Evolutionary conservation across 805 yeast genomes (phyloP).

Genomic region (Isabelozyma heimii): DNA sequence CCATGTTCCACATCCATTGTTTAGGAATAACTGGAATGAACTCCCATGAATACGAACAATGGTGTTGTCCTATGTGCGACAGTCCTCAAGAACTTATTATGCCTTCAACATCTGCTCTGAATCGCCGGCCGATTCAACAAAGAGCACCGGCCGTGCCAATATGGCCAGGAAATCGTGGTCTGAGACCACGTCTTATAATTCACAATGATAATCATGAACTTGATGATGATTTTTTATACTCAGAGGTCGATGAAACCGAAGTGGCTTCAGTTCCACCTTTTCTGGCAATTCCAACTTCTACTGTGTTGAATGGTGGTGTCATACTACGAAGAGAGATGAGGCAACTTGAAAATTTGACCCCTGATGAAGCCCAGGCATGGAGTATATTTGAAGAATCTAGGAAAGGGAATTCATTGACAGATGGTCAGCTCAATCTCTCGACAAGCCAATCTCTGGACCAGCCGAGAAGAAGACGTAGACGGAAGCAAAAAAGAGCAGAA

Average conservation of each 20-base stretch:
- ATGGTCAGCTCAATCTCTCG: background rate
- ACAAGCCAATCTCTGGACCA: background rate
- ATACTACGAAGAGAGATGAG: slow-evolving; percentile 31
- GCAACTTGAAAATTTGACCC: slow-evolving; percentile 23
- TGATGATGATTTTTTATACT: slow-evolving; percentile 26
- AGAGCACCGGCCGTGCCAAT: background rate
- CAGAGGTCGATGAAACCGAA: background rate
- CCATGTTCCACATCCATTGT: slow-evolving; percentile 40
- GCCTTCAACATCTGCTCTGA: background rate
- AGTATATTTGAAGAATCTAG: slow-evolving; percentile 31
- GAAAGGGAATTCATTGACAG: slow-evolving; percentile 2
- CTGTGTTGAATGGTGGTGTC: slow-evolving; percentile 39
- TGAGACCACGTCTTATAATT: slow-evolving; percentile 17
- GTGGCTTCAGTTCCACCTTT: background rate
- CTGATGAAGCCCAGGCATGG: slow-evolving; percentile 39
- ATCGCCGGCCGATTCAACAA: background rate
- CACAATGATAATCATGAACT: slow-evolving; percentile 28
- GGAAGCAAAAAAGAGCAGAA: slow-evolving; percentile 6
- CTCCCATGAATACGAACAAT: slow-evolving; percentile 12
- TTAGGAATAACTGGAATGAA: slow-evolving; percentile 24
- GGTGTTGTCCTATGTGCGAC: slow-evolving; percentile 56
- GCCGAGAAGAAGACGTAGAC: slow-evolving; percentile 9
- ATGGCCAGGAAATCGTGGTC: background rate
- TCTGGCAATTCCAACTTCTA: slow-evolving; percentile 2
- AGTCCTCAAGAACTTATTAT: slow-evolving; percentile 29